Evolutionary conservation across 2,329 filamentous ascomycete genomes (phyloP).

Genomic region (Parasarocladium wereldwijsianum): DNA sequence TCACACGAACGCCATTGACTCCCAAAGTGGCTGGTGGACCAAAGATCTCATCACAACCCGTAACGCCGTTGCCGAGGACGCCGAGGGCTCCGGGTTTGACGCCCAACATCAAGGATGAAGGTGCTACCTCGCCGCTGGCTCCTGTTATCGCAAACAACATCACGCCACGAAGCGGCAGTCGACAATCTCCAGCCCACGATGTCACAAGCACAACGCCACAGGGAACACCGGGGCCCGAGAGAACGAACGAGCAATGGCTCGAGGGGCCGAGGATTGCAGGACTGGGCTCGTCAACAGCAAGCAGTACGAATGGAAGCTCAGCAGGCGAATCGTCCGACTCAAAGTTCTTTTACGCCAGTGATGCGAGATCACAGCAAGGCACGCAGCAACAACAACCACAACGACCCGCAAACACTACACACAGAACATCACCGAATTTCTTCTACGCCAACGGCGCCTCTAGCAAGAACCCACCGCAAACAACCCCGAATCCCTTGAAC

Average conservation of each 20-base stretch:
- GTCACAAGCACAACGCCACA: slow-evolving; percentile 53
- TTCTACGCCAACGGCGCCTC: slow-evolving; percentile 40
- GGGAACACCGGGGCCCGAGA: slow-evolving; percentile 38
- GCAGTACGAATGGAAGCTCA: slow-evolving; percentile 14
- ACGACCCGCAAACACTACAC: background rate
- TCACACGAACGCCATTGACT: slow-evolving; percentile 33
- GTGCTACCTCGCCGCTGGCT: slow-evolving; percentile 33
- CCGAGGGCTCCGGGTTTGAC: slow-evolving; percentile 6
- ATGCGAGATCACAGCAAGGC: slow-evolving; percentile 35
- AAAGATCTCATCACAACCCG: slow-evolving; percentile 18
- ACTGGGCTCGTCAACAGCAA: slow-evolving; percentile 18
- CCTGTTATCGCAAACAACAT: slow-evolving; percentile 51
- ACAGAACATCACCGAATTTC: slow-evolving; percentile 23
- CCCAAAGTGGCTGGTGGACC: slow-evolving; percentile 42
- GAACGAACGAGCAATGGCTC: slow-evolving; percentile 23
- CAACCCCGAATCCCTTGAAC: slow-evolving; percentile 9
- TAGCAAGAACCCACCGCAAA: slow-evolving; percentile 16
- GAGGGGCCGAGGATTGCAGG: slow-evolving; percentile 17
- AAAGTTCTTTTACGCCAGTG: slow-evolving; percentile 89
- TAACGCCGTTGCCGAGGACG: slow-evolving; percentile 26
- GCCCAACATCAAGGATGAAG: slow-evolving; percentile 26
- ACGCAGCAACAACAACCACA: slow-evolving; percentile 9
- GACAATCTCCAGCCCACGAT: slow-evolving; percentile 52
- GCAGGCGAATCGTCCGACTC: slow-evolving; percentile 15
- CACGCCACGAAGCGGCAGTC: slow-evolving; percentile 63